These are phyloP conservation scores for Elaeis oleifera DNA, from an alignment of 202 grass and related monocot genomes.

Conservation along the genomic window DNA sequence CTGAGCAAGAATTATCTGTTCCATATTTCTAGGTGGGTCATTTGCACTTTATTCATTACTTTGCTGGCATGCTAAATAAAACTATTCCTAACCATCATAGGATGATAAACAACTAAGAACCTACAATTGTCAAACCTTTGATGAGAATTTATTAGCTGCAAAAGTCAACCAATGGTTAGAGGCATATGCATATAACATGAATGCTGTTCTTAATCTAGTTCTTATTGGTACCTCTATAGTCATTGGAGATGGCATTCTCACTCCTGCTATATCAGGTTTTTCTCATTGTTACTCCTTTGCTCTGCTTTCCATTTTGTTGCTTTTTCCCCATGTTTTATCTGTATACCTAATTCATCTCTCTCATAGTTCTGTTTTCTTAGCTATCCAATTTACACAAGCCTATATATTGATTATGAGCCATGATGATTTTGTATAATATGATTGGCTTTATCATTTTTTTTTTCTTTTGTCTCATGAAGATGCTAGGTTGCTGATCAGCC, in stretches of 20 bases:
- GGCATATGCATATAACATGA: conserved; percentile 16
- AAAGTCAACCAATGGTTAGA: conserved; percentile 16
- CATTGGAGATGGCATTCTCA: conserved; percentile 37
- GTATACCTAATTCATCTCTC: background rate
- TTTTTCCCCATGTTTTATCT: background rate
- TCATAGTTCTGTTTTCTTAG: no score
- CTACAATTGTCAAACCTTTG: conserved; percentile 2
- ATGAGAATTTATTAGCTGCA: background rate
- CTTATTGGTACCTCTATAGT: conserved; percentile 33
- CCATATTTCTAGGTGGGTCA: conserved; percentile 26
- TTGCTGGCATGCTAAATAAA: conserved; percentile 27
- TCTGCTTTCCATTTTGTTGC: background rate
- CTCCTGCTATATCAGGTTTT: conserved; percentile 41
- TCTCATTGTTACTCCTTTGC: background rate
- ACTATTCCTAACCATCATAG: conserved; percentile 8
- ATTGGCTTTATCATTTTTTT: no score
- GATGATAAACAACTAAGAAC: background rate
- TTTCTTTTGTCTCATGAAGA: no score
- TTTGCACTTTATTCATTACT: conserved; percentile 39
- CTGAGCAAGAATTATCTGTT: background rate
- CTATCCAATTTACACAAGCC: no score
- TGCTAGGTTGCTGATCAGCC: no score
- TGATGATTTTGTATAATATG: no score
- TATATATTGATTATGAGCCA: no score
- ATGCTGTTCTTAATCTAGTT: conserved; percentile 18